Base-by-base conservation (phyloP, 176 grass and related monocot genomes). In the Poa pratensis region DNA sequence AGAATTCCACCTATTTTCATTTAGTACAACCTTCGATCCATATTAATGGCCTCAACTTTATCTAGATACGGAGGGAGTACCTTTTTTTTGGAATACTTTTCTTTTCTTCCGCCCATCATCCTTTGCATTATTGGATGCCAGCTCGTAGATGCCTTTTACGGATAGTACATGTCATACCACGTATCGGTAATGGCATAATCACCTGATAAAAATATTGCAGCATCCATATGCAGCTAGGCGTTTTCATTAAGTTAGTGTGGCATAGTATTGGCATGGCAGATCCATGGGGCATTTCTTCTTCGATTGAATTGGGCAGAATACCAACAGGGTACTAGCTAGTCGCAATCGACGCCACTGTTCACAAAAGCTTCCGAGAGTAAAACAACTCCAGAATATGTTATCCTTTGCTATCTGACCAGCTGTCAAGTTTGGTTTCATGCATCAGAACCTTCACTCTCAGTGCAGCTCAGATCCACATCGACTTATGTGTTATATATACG, bases 111-210 rank as follows among this genome's bases (percentile, higher is more conserved):
- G 42, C 32, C n/a, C 45, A 32, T 32, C 24, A 46, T 64, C 59
- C 45, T 23, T 57, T 87, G 23, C 74, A 83, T 83, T 90, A 59
- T n/a, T 84, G 80, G 84, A 14, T 74, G 88, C 65, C 88, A 90
- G 84, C 88, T 90, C 65, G 82, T 73, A 82, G 84, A 67, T 87
- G 64, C 73, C 81, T 66, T 86, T 66, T 86, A 9, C 43, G 46
- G 72, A 52, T 58, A 73, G 27, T 57, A 58, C 78, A 78, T 35
- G 30, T 23, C 59, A 13, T 45, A 61, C 83, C 28, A 82, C 22
- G 72, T 52, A 52, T 75, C 4, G 13, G 28, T 72, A 76, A 69
- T 68, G 69, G 51, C 18, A 66, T 64, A 66, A 50, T 57, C 69
- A 51, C 34, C 48, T 40, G 49, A 85, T 61, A 60, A 65, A 42